These are phyloP conservation scores for Vigna angularis DNA, from an alignment of 306 rosid species.

Conservation along the genomic window DNA sequence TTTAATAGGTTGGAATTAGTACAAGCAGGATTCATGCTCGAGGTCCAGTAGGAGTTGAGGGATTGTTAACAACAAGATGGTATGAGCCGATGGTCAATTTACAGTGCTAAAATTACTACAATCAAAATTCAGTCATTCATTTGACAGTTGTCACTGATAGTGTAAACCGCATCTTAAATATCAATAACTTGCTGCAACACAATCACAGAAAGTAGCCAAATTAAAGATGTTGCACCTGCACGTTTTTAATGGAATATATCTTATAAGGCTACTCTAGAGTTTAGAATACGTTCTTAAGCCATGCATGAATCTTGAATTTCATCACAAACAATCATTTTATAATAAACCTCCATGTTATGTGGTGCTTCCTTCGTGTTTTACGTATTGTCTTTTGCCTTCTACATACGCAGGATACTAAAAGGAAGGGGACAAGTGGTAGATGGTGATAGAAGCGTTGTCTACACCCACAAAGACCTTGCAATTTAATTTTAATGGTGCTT, in stretches of 20 bases:
- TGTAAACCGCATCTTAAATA: constrained; percentile 3
- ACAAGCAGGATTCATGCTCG: constrained; percentile 98
- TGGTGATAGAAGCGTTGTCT: constrained; percentile 75
- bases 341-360: not conserved
- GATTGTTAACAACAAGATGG: constrained; percentile 95
- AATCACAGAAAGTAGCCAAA: constrained; percentile 14
- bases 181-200: constrained; percentile 5
- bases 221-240: not conserved
- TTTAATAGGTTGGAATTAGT: constrained; percentile 88
- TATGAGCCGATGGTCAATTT: constrained; percentile 45
- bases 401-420: constrained; percentile 79
- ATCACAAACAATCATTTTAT: not conserved
- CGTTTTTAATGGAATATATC: not conserved
- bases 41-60: constrained; percentile 99
- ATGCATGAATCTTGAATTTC: constrained; percentile 8
- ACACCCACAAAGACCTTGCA: constrained; percentile 77
- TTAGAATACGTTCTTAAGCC: not conserved
- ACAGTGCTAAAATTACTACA: not conserved
- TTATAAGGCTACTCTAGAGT: not conserved
- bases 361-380: not conserved
- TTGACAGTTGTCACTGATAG: not conserved
- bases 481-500: constrained; percentile 28
- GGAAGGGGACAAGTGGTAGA: constrained; percentile 89
- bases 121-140: not conserved
- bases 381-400: not conserved